Evolutionary conservation across 352 stramenopile species (phyloP).

Genomic region (Globisporangium solare): DNA sequence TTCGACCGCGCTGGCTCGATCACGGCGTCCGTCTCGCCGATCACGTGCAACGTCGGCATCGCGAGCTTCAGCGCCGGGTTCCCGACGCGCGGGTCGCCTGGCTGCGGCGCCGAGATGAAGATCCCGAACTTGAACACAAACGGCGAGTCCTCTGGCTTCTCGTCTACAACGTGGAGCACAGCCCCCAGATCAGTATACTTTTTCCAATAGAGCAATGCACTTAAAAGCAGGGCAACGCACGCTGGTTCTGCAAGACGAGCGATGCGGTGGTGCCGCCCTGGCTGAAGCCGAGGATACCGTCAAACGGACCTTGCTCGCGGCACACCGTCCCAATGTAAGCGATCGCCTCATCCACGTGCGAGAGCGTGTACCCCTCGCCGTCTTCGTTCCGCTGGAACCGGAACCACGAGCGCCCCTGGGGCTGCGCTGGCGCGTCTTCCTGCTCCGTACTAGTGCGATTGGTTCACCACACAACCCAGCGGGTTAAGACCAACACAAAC

Average conservation of each 20-base stretch:
- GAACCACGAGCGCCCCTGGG: constrained; percentile 51
- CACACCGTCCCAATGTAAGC: constrained; percentile 62
- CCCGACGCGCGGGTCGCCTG: constrained; percentile 39
- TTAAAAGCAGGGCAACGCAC: constrained; percentile 19
- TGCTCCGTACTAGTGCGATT: constrained; percentile 3
- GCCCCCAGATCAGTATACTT: background rate
- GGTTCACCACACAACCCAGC: no score
- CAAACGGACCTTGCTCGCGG: constrained; percentile 72
- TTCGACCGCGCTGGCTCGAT: constrained; percentile 54
- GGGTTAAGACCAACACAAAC: no score
- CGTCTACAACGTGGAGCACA: constrained; percentile 11
- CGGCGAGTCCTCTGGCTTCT: constrained; percentile 36
- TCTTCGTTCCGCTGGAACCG: constrained; percentile 48
- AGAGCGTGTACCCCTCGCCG: constrained; percentile 30
- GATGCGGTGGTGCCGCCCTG: constrained; percentile 72
- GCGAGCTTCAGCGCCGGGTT: constrained; percentile 36
- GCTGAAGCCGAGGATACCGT: constrained; percentile 84
- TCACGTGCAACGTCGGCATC: constrained; percentile 76
- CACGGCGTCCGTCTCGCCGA: constrained; percentile 73
- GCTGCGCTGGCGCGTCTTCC: constrained; percentile 23
- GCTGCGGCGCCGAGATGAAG: constrained; percentile 56
- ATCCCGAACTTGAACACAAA: constrained; percentile 73
- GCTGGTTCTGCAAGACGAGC: constrained; percentile 64
- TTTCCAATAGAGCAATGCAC: background rate
- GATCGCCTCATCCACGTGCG: constrained; percentile 55